Evolutionary conservation across 108 stramenopile species (phyloP).

Genomic region (Bacterosira constricta): DNA sequence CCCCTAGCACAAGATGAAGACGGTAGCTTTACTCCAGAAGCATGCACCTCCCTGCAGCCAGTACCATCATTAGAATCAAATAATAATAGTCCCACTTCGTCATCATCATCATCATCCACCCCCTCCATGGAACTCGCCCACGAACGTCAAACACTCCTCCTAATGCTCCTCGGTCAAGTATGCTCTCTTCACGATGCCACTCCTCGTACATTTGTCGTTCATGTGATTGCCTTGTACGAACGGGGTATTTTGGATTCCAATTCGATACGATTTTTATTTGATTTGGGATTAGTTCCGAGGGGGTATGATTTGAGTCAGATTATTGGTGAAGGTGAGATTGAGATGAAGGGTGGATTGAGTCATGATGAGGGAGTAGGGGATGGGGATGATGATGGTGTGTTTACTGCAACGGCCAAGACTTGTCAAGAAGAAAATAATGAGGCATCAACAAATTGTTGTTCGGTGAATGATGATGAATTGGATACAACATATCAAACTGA

Average conservation of each 20-base stretch:
- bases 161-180: constrained; percentile 92
- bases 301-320: constrained; percentile 1
- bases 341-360: background rate
- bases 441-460: background rate
- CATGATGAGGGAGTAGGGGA: background rate
- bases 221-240: constrained; percentile 89
- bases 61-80: too few relatives aligned
- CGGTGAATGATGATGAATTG: background rate
- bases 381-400: background rate
- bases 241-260: constrained; percentile 84
- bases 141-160: constrained; percentile 83
- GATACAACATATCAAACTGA: background rate
- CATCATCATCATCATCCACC: constrained; percentile 9
- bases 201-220: constrained; percentile 91
- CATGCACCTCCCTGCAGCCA: too few relatives aligned
- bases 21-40: too few relatives aligned
- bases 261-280: constrained; percentile 88
- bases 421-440: background rate
- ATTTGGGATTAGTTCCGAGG: constrained; percentile 87
- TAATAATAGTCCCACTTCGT: too few relatives aligned
- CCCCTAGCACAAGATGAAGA: too few relatives aligned
- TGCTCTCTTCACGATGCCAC: constrained; percentile 91
- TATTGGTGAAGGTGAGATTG: background rate
- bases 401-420: background rate
- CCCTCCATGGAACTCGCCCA: constrained; percentile 24